phyloP scores from a whole-genome alignment of 73 alveolate species.

The Paramecium pentaurelia region DNA sequence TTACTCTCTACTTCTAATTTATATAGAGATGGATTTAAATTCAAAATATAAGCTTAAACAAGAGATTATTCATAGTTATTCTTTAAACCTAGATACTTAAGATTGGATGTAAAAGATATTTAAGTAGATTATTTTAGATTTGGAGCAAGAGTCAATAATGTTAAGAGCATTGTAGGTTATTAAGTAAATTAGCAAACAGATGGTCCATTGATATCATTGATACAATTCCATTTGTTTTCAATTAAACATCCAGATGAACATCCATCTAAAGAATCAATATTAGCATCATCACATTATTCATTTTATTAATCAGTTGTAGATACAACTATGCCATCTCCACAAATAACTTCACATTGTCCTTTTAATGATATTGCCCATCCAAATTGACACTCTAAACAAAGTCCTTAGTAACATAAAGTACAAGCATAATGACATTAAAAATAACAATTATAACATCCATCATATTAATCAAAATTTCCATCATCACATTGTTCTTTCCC shows the following conservation, averaged over 20 bases:
- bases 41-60: not conserved
- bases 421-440: not conserved
- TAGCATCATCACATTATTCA: constrained; percentile 6
- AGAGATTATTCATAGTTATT: not conserved
- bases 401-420: not conserved
- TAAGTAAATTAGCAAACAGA: not conserved
- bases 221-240: not conserved
- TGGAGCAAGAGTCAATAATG: not conserved
- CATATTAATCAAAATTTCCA: not conserved
- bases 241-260: not conserved
- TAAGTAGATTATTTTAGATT: not conserved
- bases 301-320: not conserved
- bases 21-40: not conserved
- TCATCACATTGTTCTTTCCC: not conserved
- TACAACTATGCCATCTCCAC: not conserved
- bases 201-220: not conserved
- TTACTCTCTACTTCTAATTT: not conserved
- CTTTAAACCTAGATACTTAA: not conserved
- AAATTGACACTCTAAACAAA: not conserved
- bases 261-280: not conserved
- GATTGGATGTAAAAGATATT: not conserved
- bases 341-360: not conserved
- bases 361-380: not conserved
- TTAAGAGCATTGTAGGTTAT: not conserved
- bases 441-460: not conserved